Base-by-base conservation (phyloP, 2,329 filamentous ascomycete species). In the Claviceps paspali region DNA sequence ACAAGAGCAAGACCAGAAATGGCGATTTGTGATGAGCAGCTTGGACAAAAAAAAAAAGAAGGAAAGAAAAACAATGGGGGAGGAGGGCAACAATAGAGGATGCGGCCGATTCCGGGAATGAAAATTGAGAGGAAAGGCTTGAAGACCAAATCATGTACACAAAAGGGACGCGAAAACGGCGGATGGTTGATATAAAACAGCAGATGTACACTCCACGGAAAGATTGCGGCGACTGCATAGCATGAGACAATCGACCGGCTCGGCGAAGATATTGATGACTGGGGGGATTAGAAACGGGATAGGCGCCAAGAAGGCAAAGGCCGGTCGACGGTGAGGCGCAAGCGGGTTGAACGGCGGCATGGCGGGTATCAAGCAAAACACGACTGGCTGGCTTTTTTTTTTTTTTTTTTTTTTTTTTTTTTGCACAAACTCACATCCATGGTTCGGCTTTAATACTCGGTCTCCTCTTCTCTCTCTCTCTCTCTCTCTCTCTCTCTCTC, bases 341-440 rank as follows among this genome's bases (percentile, higher is more conserved):
- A 29, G 32, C 23, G 23, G n/a, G 29, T 28, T 33, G 15, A 36
- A 36, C 31, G 32, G 32, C 33, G 35, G 38, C 29, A 15, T 33
- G 31, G 32, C 26, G 15, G 33, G 38, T 31, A 35, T n/a, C 35
- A 19, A 27, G 23, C 29, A 31, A 24, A 36, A 15, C 14, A 11
- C 27, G 29, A 32, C 17, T 32, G 39, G 31, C n/a, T 18, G 32
- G 35, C 30, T 19, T n/a, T n/a, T n/a, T n/a, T n/a, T n/a, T n/a
- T n/a, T n/a, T n/a, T n/a, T n/a, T n/a, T n/a, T n/a, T n/a, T n/a
- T n/a, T n/a, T n/a, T n/a, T n/a, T n/a, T n/a, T n/a, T n/a, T n/a
- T n/a, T n/a, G n/a, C n/a, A n/a, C n/a, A n/a, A n/a, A 36, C 30
- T 41, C 17, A 28, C 11, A 33, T 23, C 22, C n/a, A 9, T 29